Conservation (phyloP, 352 stramenopile genomes). For the Phytophthora rubi region DNA sequence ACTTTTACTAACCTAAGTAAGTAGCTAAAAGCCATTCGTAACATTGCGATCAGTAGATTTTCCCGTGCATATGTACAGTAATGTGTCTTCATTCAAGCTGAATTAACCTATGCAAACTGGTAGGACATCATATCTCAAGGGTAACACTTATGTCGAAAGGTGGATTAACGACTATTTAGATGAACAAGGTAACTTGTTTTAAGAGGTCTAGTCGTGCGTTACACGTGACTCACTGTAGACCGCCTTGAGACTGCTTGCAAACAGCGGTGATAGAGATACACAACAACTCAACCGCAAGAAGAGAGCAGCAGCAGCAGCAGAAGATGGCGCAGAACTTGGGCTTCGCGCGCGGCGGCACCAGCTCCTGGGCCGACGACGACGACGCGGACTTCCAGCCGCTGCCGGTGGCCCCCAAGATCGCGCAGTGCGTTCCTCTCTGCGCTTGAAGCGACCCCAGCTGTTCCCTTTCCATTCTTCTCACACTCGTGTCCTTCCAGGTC, state of each 20-base stretch:
- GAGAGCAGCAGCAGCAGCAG: slow-evolving; percentile 1
- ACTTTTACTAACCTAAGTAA: neutral
- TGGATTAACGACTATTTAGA: no score
- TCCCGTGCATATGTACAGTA: no score
- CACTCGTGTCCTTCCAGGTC: slow-evolving; percentile 21
- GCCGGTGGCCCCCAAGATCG: slow-evolving; percentile 46
- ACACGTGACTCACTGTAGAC: neutral
- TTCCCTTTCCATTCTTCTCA: slow-evolving; percentile 7
- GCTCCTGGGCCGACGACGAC: slow-evolving; percentile 86
- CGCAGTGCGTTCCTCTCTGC: slow-evolving; percentile 41
- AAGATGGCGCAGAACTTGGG: slow-evolving; percentile 66
- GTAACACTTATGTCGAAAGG: no score
- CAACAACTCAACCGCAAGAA: slow-evolving; percentile 27
- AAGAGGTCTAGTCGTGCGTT: neutral
- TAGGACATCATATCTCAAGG: no score
- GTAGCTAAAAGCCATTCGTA: neutral
- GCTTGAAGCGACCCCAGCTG: neutral
- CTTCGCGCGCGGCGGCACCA: slow-evolving; percentile 56
- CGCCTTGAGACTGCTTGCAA: neutral
- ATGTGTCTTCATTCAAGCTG: no score
- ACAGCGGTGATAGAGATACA: neutral
- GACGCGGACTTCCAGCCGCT: slow-evolving; percentile 65
- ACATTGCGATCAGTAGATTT: neutral
- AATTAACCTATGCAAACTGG: no score
- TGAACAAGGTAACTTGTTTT: no score